Evolutionary conservation across 1,284 basidiomycete genomes (phyloP), one percentile per base, ranked within the genome.

Genomic region (Tylopilus sp.): DNA sequence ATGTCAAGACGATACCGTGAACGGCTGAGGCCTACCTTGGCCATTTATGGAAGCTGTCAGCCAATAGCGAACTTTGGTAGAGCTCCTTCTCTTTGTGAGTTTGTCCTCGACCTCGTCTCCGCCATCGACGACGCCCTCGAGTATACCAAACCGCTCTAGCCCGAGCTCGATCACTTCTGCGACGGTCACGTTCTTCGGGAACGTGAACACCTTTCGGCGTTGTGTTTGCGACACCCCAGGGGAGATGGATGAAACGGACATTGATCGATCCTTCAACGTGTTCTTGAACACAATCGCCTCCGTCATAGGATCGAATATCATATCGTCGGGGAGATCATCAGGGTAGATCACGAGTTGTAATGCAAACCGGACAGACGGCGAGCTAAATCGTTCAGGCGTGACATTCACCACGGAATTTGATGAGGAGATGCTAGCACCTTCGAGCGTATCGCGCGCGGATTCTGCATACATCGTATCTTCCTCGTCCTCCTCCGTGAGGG

Each of bases 61-160:
- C 17, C 83, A 83, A 69, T 98, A 98, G 44, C 92, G 80, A 39
- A 96, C 89, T 43, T 91, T 80, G 4, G 82, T 73, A 19, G 82
- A 78, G 69, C 92, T 95, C 56, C 88, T 80, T 51, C 93, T 78
- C 71, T 93, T 92, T 14, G 84, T 81, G 39, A 86, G 74, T 68
- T 95, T 94, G 66, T 96, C 94, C 70, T 98, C 96, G 1, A 98
- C 84, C 64, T 98, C 95, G 69, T 99, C 96, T 1, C 95, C 95
- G 2, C 96, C 96, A 68, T 98, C 94, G 1, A 98, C 95, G 2
- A 99, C 93, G 19, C 94, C 96, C 39, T 98, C 96, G 31, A 84
- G 74, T 46, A 99, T 95, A 0, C 95, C 95, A 65, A 98, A 98
- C 48, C 92, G 76, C 64, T 98, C 94, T 57, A 98, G 68, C 13